A percentile compares a stretch with the other conserved stretches of the same genome.
Evolutionary conservation across 306 rosid genomes (phyloP).

Genomic region (Astragalus glycyphyllos): DNA sequence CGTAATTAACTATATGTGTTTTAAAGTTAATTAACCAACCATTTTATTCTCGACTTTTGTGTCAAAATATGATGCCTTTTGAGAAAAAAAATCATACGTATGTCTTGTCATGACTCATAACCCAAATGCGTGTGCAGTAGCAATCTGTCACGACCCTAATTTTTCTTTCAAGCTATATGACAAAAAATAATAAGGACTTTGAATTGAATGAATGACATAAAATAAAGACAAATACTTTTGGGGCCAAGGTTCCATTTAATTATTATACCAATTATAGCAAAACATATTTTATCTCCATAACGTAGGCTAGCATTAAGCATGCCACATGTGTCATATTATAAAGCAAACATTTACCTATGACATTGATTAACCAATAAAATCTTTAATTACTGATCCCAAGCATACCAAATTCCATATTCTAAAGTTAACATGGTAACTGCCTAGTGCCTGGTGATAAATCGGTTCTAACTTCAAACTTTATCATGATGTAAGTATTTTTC

Average conservation of each 20-base stretch:
- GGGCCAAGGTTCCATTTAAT: slow-evolving; percentile 19
- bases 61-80: too few species aligned
- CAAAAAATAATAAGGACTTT: slow-evolving; percentile 26
- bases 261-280: not conserved
- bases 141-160: not conserved
- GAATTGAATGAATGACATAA: slow-evolving; percentile 3
- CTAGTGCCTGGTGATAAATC: not conserved
- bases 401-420: not conserved
- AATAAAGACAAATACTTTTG: slow-evolving; percentile 30
- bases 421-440: not conserved
- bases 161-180: slow-evolving; percentile 25
- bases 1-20: too few species aligned
- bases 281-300: slow-evolving; percentile 19
- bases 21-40: too few species aligned
- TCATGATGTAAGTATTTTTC: too few species aligned
- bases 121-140: too few species aligned
- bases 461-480: not conserved
- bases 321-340: slow-evolving; percentile 18
- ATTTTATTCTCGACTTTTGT: too few species aligned
- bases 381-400: slow-evolving; percentile 24
- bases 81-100: too few species aligned
- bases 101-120: too few species aligned
- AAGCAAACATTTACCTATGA: slow-evolving; percentile 33
- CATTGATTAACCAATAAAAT: slow-evolving; percentile 27
- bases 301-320: slow-evolving; percentile 14